Evolutionary conservation across 257 asterid species (phyloP), one percentile per base, ranked within the genome.

Genomic region (Solanum chilense): DNA sequence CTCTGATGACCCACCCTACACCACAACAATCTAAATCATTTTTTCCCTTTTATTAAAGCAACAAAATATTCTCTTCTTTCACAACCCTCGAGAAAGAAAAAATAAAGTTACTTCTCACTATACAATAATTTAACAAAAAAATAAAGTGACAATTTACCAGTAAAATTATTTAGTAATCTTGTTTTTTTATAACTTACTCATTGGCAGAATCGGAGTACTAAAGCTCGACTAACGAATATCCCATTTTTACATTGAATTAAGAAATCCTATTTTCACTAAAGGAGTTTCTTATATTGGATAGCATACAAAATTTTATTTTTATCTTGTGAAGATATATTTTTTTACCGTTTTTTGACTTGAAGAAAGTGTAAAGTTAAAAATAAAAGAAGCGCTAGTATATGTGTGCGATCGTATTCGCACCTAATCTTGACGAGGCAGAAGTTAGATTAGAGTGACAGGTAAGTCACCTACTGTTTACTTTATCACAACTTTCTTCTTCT

Each of bases 381-480:
- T 0, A 33, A 33, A 41, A 71, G 1, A 21, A 73, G 1, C 18
- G 45, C 23, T 52, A 12, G 5, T 20, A 56, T 5, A 47, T 27
- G 85, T 80, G 91, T 71, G 74, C 88, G 89, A 94, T 94, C 92
- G 86, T 89, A 91, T 93, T 93, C 94, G 92, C 93, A 95, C 98
- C 96, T 89, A 93, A 88, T 86, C 86, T 92, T 93, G 96, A 94
- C 95, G 90, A 92, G 88, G 94, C 91, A 91, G 90, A 80, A 52
- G 85, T 88, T 82, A 88, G 92, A 89, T 88, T 88, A 91, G 92
- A 91, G 92, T 93, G 90, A 92, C 94, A 70, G 93, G 92, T 91
- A 93, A 94, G 93, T 94, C 91, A 94, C 94, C 97, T 88, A 93
- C 96, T 94, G 91, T 90, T 88, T 89, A 91, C 96, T 92, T 93